Percentiles rank a stretch among this genome's conserved stretches.
phyloP scores from a whole-genome alignment of 306 rosid species.

The Ceratonia siliqua region DNA sequence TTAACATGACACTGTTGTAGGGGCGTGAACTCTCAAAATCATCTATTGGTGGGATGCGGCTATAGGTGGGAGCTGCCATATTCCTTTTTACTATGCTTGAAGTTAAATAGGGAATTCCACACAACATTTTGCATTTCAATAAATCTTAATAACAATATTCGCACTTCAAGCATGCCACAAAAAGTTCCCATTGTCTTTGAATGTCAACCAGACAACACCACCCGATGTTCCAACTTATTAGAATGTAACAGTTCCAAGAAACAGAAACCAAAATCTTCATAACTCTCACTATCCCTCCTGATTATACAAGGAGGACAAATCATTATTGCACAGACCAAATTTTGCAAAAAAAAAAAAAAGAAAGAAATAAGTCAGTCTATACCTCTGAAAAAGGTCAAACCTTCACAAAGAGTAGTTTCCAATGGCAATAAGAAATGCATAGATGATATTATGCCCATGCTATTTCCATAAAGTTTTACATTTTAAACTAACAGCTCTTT shows the following conservation, averaged over 20 bases:
- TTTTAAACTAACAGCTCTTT: not conserved
- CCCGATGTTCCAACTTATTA: not conserved
- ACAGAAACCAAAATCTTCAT: not conserved
- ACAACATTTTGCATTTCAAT: not conserved
- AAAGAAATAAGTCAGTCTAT: too few relatives aligned
- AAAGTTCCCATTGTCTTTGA: not conserved
- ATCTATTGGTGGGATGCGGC: too few relatives aligned
- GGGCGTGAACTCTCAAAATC: too few relatives aligned
- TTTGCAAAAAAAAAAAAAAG: too few relatives aligned
- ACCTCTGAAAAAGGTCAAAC: not conserved
- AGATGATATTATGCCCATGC: not conserved
- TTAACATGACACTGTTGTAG: too few relatives aligned
- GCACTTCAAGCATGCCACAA: not conserved
- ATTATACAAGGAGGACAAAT: not conserved
- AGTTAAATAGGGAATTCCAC: not conserved
- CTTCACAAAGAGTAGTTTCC: not conserved
- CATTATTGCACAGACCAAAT: not conserved
- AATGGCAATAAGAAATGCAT: not conserved
- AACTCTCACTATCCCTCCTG: not conserved
- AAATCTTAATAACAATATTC: too few relatives aligned
- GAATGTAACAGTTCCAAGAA: not conserved
- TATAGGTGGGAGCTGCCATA: too few relatives aligned
- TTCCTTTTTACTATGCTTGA: too few relatives aligned
- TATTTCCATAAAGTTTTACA: not conserved
- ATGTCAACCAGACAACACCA: not conserved